Base-by-base conservation (phyloP, 2,329 filamentous ascomycete genomes). In the Sphaerulina populicola region DNA sequence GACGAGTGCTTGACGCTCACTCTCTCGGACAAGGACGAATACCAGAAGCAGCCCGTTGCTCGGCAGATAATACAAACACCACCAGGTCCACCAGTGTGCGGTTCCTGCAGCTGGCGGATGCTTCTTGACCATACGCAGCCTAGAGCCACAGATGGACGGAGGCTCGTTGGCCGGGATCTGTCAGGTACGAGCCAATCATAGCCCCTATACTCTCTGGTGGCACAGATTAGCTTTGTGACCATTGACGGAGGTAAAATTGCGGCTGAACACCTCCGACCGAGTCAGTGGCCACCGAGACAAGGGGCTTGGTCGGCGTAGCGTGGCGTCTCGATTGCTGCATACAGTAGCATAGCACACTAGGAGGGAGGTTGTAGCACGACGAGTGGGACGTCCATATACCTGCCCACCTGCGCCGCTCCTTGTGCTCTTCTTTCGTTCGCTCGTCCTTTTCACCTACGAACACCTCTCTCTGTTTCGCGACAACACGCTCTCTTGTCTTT, bases 401-500 rank as follows among this genome's bases (percentile, higher is more conserved):
- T 18, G 4, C 18, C 18, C 18, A 18, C 31, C 31, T 35, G 31
- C 10, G 10, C 43, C 36, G 38, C 42, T 23, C 31, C 9, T 18
- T 18, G 18, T 2, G 4, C 18, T 46, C 37, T 47, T 37, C 47
- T 47, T 47, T 44, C 41, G 42, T 38, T 38, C 23, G 23, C 3
- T 51, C 41, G 48, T 42, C 23, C 46, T 53, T 42, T 49, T 55
- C 55, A 52, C 18, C 18, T 18, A 18, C 51, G 46, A 51, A 59
- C 54, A 56, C 2, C 2, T 18, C 49, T 57, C 57, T 58, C 57
- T 59, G 51, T 47, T 60, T 58, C 58, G 58, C 60, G 53, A 62
- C 57, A 38, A 27, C 52, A 56, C 56, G 49, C 54, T 57, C 59
- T 55, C 50, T 54, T 56, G 57, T 63, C 60, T 65, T 60, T 62